phyloP scores from a whole-genome alignment of 257 asterid genomes.

The Salvia miltiorrhiza region DNA sequence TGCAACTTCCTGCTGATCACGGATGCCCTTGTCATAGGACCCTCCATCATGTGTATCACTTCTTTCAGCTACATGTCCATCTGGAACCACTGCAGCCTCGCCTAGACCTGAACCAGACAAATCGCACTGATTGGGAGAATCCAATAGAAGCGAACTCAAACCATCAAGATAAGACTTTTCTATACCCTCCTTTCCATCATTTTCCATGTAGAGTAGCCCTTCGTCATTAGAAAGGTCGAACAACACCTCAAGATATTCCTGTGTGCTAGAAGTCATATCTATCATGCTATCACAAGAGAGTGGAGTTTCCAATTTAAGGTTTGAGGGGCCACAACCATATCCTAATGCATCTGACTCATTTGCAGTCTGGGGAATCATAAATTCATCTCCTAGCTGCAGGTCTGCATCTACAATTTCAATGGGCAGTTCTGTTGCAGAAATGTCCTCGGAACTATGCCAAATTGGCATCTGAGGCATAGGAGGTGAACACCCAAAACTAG shows the following conservation, averaged over 20 bases:
- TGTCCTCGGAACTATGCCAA: slow-evolving; percentile 32
- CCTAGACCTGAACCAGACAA: slow-evolving; percentile 20
- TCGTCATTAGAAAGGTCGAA: slow-evolving; percentile 46
- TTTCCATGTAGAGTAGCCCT: slow-evolving; percentile 30
- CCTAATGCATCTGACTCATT: slow-evolving; percentile 21
- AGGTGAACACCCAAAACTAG: slow-evolving; percentile 35
- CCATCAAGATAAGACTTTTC: slow-evolving; percentile 52
- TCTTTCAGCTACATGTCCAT: slow-evolving; percentile 25
- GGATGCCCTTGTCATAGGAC: slow-evolving; percentile 17
- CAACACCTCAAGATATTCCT: slow-evolving; percentile 37
- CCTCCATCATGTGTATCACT: slow-evolving; percentile 16
- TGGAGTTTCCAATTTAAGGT: slow-evolving; percentile 26
- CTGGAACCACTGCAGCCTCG: slow-evolving; percentile 26
- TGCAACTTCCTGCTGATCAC: slow-evolving; percentile 21
- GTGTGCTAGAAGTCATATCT: slow-evolving; percentile 35
- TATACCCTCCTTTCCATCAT: slow-evolving; percentile 36
- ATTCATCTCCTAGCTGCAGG: slow-evolving; percentile 18
- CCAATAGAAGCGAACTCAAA: slow-evolving; percentile 52
- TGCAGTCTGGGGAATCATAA: slow-evolving; percentile 20
- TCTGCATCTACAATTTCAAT: slow-evolving; percentile 35
- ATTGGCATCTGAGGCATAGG: slow-evolving; percentile 36
- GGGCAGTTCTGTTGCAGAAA: slow-evolving; percentile 21
- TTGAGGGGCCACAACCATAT: slow-evolving; percentile 15
- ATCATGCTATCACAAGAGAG: slow-evolving; percentile 20
- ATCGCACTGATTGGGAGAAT: slow-evolving; percentile 42